Base-by-base conservation (phyloP, 148 eudicot species). In the Dysphania ambrosioides region DNA sequence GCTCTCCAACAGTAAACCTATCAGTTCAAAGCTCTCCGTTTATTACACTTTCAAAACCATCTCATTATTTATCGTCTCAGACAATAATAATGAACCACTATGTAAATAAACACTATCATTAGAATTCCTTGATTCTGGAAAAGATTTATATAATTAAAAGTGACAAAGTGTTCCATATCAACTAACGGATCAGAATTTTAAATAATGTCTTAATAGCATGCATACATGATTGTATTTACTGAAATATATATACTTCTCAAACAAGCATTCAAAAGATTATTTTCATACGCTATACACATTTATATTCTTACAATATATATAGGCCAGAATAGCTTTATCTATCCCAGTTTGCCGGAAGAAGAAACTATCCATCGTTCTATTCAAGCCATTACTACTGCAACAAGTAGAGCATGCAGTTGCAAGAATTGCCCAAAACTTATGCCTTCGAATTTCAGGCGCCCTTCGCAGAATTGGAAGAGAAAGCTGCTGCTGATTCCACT, bases 401-500 rank as follows among this genome's bases (percentile, higher is more conserved):
- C 34, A 66, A 75, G 53, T 44, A 66, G n/a, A n/a, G 18, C 34
- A 38, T 47, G 67, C 42, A 57, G 2, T 26, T 71, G 51, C 42
- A 65, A 13, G 68, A 71, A 29, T 23, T 55, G 18, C 66, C 57
- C 9, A 18, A 23, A 12, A 68, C 21, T 9, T 9, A 31, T 36
- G 30, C 31, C 40, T 62, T 76, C 15, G 61, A 38, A 16, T 51
- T 49, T 49, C 35, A 75, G 21, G 68, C 66, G 24, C 58, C 49
- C 75, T 36, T 71, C 27, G 73, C 62, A 31, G 90, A 66, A 11
- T 40, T 38, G 0, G 70, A 84, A 32, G 83, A 79, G 27, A 76
- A 29, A 24, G 47, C 41, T 26, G 74, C 77, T 49, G 78, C 80
- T 18, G 53, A 66, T 55, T 82, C 85, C 57, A 84, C 91, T 35